These are phyloP conservation scores for Aspergillus bombycis DNA, from an alignment of 2,329 filamentous ascomycete genomes.

Conservation along the genomic window DNA sequence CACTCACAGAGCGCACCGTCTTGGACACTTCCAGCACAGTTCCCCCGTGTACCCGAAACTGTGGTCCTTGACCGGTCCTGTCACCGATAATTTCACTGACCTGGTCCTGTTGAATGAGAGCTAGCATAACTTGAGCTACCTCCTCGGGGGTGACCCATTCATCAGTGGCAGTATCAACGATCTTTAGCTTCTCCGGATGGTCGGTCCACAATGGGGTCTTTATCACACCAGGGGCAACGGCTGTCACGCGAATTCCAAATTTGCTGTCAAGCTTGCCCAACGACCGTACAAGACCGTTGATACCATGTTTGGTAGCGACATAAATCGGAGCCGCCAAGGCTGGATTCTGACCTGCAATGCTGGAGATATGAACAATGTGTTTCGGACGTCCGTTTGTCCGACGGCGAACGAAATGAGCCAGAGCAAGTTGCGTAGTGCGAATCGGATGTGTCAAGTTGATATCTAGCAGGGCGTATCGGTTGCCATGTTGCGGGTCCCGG, in stretches of 20 bases:
- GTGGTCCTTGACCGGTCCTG: slow-evolving; percentile 30
- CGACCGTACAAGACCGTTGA: slow-evolving; percentile 54
- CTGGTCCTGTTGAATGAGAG: slow-evolving; percentile 55
- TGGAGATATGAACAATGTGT: slow-evolving; percentile 53
- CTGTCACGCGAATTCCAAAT: slow-evolving; percentile 60
- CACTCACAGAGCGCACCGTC: slow-evolving; percentile 54
- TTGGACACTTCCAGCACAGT: slow-evolving; percentile 61
- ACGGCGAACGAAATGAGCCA: slow-evolving; percentile 50
- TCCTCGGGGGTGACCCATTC: slow-evolving; percentile 64
- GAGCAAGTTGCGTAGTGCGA: slow-evolving; percentile 54
- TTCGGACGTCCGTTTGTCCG: slow-evolving; percentile 38
- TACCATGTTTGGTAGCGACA: slow-evolving; percentile 52
- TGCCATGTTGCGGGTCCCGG: slow-evolving; percentile 42
- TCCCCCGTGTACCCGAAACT: slow-evolving; percentile 49
- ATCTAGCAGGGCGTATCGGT: slow-evolving; percentile 51
- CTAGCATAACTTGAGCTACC: slow-evolving; percentile 62
- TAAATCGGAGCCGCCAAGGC: slow-evolving; percentile 50
- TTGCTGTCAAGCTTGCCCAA: slow-evolving; percentile 53
- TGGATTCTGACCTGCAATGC: slow-evolving; percentile 49
- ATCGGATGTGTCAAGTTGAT: slow-evolving; percentile 59
- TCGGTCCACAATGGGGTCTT: slow-evolving; percentile 66
- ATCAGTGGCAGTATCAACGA: slow-evolving; percentile 53
- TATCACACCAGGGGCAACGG: slow-evolving; percentile 63
- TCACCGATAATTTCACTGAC: slow-evolving; percentile 41
- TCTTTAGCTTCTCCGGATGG: slow-evolving; percentile 61